Evolutionary conservation across 2,329 filamentous ascomycete genomes (phyloP), one percentile per base, ranked within the genome.

Genomic region (Helminthosporium solani): DNA sequence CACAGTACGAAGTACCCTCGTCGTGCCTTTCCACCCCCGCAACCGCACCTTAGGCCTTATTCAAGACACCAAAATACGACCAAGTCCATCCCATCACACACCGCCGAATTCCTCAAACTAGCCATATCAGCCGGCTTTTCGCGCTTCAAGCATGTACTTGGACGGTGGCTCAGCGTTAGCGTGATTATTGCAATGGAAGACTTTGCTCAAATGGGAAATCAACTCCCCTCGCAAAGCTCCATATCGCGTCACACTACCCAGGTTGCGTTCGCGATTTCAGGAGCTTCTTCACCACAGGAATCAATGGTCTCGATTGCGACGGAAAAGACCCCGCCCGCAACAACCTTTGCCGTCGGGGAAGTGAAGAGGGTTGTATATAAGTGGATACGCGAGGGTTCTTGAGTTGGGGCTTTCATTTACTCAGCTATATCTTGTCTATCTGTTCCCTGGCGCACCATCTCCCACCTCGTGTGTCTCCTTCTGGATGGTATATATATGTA

Each of bases 151-250:
- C n/a, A n/a, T 35, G 31, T 28, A 37, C 18, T 27, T 16, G 8
- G 23, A 14, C n/a, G 46, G 38, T 27, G 42, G 40, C 8, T 15
- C 37, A 23, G 7, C 19, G 15, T 23, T 16, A 14, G 15, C 34
- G 16, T 33, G 7, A 23, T 34, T 25, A 21, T n/a, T 36, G 23
- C 35, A 33, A 38, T 44, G 46, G 46, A 49, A 41, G 37, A 44
- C 33, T 42, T 50, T 37, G 30, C 47, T 40, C 21, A 44, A 50
- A 40, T 2, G 19, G 47, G 47, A 40, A 50, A 50, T 44, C 20
- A 50, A 43, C 47, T 50, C 47, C 47, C 42, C 47, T n/a, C 16
- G 14, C 11, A 11, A 12, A 21, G 21, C 8, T n/a, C n/a, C n/a
- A n/a, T 38, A 12, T 15, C 34, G 12, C 12, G 3, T 2, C 2